Conservation (phyloP, 1,284 basidiomycete species). For the Marasmius fiardii region DNA sequence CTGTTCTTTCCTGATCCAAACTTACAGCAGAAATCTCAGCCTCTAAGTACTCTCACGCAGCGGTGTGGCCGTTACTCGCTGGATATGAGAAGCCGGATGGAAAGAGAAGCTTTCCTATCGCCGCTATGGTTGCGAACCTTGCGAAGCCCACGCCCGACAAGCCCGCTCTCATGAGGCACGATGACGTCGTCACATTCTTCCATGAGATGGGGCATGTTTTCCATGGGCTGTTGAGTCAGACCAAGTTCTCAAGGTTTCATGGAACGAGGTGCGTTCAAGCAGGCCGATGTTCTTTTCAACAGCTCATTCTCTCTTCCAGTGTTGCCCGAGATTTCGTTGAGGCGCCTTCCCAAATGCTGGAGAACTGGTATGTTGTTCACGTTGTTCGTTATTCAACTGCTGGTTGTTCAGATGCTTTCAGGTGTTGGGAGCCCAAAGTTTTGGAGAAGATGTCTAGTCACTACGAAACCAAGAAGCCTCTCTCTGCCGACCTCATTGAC, state of each 20-base stretch:
- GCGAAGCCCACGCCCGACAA: slow-evolving; percentile 78
- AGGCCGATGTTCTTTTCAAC: background rate
- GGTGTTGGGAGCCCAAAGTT: slow-evolving; percentile 79
- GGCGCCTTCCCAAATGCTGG: slow-evolving; percentile 86
- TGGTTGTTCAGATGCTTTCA: slow-evolving; percentile 18
- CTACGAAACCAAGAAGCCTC: slow-evolving; percentile 66
- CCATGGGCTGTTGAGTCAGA: slow-evolving; percentile 74
- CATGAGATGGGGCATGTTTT: slow-evolving; percentile 88
- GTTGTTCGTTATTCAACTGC: background rate
- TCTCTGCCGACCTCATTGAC: slow-evolving; percentile 73
- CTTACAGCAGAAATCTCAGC: slow-evolving; percentile 31
- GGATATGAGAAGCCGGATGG: slow-evolving; percentile 57
- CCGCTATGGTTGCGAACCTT: slow-evolving; percentile 86
- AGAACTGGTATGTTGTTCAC: slow-evolving; percentile 66
- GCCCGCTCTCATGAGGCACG: slow-evolving; percentile 80
- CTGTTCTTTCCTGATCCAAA: background rate
- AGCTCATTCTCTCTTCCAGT: slow-evolving; percentile 23
- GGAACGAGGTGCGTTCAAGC: slow-evolving; percentile 52
- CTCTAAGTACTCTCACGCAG: slow-evolving; percentile 83
- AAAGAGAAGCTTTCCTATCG: slow-evolving; percentile 65
- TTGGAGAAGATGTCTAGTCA: slow-evolving; percentile 74
- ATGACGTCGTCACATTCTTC: slow-evolving; percentile 79
- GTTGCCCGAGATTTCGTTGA: slow-evolving; percentile 85
- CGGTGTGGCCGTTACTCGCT: slow-evolving; percentile 73
- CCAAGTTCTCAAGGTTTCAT: slow-evolving; percentile 75